phyloP scores from a whole-genome alignment of 148 eudicot genomes.

The Spergularia bocconei region DNA sequence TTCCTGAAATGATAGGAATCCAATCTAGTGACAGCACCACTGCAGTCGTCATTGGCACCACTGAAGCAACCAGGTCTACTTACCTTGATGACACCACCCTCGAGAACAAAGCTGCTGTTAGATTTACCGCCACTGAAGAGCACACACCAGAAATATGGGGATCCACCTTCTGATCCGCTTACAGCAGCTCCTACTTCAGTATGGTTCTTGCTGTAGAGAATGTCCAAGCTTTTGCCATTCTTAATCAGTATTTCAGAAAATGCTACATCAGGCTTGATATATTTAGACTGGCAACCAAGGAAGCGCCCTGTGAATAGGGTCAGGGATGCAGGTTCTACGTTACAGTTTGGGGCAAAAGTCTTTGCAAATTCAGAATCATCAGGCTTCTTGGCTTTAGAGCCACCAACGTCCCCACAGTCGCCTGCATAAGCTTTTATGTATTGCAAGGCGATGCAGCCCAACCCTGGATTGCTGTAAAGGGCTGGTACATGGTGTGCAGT shows the following conservation, averaged over 20 bases:
- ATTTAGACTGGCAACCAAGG: conserved; percentile 82
- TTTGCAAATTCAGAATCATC: conserved; percentile 63
- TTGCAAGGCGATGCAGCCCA: conserved; percentile 88
- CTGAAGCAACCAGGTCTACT: conserved; percentile 84
- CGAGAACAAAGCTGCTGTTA: conserved; percentile 63
- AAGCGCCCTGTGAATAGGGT: conserved; percentile 78
- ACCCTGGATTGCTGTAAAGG: conserved; percentile 69
- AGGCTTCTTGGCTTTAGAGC: conserved; percentile 63
- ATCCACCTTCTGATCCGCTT: conserved; percentile 76
- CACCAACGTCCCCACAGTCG: conserved; percentile 64
- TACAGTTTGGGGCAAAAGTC: conserved; percentile 81
- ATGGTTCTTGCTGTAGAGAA: conserved; percentile 71
- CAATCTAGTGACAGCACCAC: conserved; percentile 33
- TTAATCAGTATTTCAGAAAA: conserved; percentile 65
- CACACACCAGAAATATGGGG: conserved; percentile 91
- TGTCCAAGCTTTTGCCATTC: conserved; percentile 58
- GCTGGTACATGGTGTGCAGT: conserved; percentile 56
- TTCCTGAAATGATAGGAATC: conserved; percentile 31
- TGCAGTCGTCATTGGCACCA: conserved; percentile 78
- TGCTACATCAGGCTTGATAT: conserved; percentile 53
- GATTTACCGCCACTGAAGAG: conserved; percentile 71
- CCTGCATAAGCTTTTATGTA: conserved; percentile 89
- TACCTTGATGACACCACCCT: conserved; percentile 60
- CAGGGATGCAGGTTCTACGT: conserved; percentile 51
- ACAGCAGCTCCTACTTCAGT: conserved; percentile 90